These are phyloP conservation scores for Amoeboradix gromovi DNA, from an alignment of 371 early-diverging fungal species.

Conservation along the genomic window DNA sequence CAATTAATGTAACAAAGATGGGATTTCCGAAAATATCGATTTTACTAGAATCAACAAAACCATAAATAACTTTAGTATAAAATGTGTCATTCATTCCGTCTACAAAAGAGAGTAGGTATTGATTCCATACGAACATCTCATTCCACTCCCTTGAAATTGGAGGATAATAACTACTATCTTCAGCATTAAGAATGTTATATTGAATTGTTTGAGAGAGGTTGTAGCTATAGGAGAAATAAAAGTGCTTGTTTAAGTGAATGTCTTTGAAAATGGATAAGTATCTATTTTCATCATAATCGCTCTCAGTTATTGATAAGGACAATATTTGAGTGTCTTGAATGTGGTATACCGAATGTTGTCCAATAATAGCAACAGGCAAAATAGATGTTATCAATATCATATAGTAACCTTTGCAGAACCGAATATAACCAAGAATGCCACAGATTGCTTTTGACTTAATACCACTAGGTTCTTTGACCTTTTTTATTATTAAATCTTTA, in stretches of 20 bases:
- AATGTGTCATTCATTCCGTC: conserved; percentile 25
- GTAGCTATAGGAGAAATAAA: conserved; percentile 72
- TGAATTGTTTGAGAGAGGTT: conserved; percentile 72
- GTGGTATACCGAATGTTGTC: no score
- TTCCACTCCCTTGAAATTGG: conserved; percentile 15
- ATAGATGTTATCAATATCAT: no score
- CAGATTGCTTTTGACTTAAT: no score
- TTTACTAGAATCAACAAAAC: conserved; percentile 47
- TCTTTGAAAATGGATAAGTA: conserved; percentile 46
- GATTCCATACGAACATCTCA: conserved; percentile 80
- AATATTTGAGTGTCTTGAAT: no score
- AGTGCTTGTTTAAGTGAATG: conserved; percentile 52
- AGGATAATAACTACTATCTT: conserved; percentile 1
- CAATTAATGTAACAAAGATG: conserved; percentile 67
- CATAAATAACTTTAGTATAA: conserved; percentile 71
- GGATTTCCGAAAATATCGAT: conserved; percentile 51
- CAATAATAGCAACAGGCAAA: no score
- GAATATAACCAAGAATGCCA: no score
- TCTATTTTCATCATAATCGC: no score
- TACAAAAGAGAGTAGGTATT: conserved; percentile 38
- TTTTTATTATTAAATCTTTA: no score
- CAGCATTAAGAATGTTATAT: conserved; percentile 33
- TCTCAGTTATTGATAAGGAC: no score
- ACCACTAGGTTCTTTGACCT: no score
- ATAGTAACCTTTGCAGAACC: no score